phyloP scores from a whole-genome alignment of 805 yeast species.

The Pichia kluyveri region DNA sequence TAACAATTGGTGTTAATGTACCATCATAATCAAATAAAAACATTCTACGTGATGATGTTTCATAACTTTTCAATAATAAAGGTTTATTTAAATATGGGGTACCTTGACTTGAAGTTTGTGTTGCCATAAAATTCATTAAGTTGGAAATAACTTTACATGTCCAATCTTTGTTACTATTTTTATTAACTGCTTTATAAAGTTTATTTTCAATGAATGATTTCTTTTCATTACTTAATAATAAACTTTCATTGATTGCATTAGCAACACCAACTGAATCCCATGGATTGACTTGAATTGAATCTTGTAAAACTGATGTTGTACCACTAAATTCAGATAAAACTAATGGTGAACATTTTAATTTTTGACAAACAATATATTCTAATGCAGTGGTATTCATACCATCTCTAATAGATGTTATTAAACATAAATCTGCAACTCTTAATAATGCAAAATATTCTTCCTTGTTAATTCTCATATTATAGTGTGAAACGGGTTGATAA shows the following conservation, averaged over 20 bases:
- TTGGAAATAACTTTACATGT: constrained; percentile 50
- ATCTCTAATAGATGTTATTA: constrained; percentile 86
- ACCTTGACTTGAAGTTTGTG: constrained; percentile 37
- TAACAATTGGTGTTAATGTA: constrained; percentile 90
- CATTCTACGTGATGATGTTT: constrained; percentile 54
- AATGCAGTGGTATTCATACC: constrained; percentile 95
- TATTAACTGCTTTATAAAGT: constrained; percentile 54
- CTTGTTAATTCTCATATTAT: constrained; percentile 78
- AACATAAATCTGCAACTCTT: constrained; percentile 81
- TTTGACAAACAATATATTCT: constrained; percentile 85
- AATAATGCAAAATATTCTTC: constrained; percentile 85
- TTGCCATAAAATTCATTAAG: constrained; percentile 21
- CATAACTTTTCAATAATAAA: constrained; percentile 48
- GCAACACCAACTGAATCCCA: constrained; percentile 97
- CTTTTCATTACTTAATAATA: constrained; percentile 42
- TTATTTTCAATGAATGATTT: constrained; percentile 39
- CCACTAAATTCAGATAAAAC: constrained; percentile 93
- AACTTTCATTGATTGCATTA: constrained; percentile 62
- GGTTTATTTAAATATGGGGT: constrained; percentile 82
- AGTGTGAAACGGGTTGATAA: constrained; percentile 84
- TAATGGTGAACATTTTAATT: constrained; percentile 63
- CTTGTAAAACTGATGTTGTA: constrained; percentile 58
- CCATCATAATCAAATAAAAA: constrained; percentile 96
- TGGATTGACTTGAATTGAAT: constrained; percentile 83
- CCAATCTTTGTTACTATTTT: constrained; percentile 77